Evolutionary conservation across 495 filamentous ascomycete species (phyloP).

Genomic region (Penicillium paxilli): DNA sequence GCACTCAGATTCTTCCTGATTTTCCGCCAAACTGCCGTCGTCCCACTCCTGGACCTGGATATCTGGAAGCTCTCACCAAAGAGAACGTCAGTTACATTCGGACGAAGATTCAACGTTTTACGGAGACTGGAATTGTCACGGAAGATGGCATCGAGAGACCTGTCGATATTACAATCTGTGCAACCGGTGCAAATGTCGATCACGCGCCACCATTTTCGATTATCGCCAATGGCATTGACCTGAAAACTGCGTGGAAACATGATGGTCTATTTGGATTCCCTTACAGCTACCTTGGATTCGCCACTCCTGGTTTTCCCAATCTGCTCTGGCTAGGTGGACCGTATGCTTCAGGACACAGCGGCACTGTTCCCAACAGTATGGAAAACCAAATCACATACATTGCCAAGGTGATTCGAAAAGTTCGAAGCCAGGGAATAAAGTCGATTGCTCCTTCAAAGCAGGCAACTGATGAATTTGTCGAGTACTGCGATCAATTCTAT

Average conservation of each 20-base stretch:
- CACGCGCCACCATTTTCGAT: conserved; percentile 62
- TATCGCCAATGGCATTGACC: conserved; percentile 48
- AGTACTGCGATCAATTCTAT: conserved; percentile 63
- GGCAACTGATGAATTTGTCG: conserved; percentile 63
- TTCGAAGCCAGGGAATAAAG: conserved; percentile 62
- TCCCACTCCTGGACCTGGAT: conserved; percentile 69
- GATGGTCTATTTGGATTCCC: conserved; percentile 57
- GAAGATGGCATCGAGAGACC: conserved; percentile 48
- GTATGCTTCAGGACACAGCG: conserved; percentile 48
- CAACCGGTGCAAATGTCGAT: conserved; percentile 65
- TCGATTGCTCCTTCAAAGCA: conserved; percentile 51
- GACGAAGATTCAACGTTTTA: conserved; percentile 57
- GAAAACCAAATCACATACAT: conserved; percentile 62
- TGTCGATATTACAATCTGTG: conserved; percentile 65
- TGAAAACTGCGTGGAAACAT: conserved; percentile 51
- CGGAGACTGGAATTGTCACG: conserved; percentile 55
- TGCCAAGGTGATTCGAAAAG: conserved; percentile 64
- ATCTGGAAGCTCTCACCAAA: conserved; percentile 66
- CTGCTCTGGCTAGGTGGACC: conserved; percentile 55
- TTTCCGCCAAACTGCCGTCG: conserved; percentile 69
- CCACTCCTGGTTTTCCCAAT: conserved; percentile 66
- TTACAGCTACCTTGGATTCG: conserved; percentile 63
- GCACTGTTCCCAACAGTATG: conserved; percentile 51
- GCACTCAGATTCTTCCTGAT: conserved; percentile 57
- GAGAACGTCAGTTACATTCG: conserved; percentile 63